Evolutionary conservation across 257 asterid species (phyloP).

Genomic region (Nicotiana paniculata): DNA sequence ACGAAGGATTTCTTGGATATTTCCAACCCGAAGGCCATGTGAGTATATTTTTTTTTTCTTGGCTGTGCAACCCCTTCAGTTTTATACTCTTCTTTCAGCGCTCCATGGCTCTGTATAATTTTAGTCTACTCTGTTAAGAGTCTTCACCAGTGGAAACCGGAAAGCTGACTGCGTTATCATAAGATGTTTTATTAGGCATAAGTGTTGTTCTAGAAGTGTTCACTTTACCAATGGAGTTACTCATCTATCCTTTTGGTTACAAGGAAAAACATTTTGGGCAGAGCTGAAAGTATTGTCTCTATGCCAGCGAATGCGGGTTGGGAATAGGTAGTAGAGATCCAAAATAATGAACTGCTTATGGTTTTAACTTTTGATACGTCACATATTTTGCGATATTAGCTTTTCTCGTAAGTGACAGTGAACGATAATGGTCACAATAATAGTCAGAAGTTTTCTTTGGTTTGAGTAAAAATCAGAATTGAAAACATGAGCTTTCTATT

Average conservation of each 20-base stretch:
- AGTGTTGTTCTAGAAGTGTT: not conserved
- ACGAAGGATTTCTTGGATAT: conserved; percentile 92
- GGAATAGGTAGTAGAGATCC: not conserved
- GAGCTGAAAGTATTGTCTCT: not conserved
- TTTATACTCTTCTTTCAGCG: not conserved
- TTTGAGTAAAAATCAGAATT: not conserved
- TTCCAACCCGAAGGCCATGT: conserved; percentile 97
- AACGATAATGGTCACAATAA: not conserved
- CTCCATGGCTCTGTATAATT: not conserved
- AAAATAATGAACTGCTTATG: not conserved
- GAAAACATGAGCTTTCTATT: not conserved
- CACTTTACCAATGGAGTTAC: not conserved
- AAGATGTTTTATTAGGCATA: not conserved
- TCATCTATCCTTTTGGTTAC: not conserved
- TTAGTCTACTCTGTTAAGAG: not conserved
- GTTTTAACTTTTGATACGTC: not conserved
- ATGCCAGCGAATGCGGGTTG: not conserved
- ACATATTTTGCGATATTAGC: not conserved
- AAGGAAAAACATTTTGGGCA: too few relatives aligned
- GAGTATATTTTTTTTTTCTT: conserved; percentile 24
- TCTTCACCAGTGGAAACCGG: not conserved
- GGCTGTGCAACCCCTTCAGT: not conserved
- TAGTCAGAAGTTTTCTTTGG: not conserved
- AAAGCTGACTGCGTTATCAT: not conserved
- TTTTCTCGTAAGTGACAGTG: not conserved